Evolutionary conservation across 768 basidiomycete genomes (phyloP).

Genomic region (Lentinula detonsa): DNA sequence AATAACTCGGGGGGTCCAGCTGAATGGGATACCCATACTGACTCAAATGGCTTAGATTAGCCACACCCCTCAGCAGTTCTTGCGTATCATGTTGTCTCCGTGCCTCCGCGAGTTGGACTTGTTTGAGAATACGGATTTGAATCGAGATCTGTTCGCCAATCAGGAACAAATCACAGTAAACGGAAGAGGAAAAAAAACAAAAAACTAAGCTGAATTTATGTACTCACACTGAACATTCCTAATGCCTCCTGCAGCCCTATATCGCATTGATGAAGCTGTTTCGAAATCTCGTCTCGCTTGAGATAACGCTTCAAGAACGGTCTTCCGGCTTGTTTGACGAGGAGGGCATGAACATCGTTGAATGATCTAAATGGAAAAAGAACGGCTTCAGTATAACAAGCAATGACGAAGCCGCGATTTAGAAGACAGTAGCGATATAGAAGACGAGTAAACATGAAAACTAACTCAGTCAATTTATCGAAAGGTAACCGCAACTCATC

Average conservation of each 20-base stretch:
- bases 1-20: neutral
- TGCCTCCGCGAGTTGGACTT: constrained; percentile 36
- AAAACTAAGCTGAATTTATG: constrained; percentile 2
- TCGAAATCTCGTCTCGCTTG: constrained; percentile 61
- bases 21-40: neutral
- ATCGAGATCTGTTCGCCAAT: constrained; percentile 29
- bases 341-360: constrained; percentile 37
- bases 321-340: constrained; percentile 52
- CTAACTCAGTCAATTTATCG: constrained; percentile 42
- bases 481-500: constrained; percentile 48
- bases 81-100: neutral
- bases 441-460: constrained; percentile 1
- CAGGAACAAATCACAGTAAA: neutral
- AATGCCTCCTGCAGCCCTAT: constrained; percentile 48
- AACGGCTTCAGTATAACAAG: neutral
- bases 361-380: constrained; percentile 29
- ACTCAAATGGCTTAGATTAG: neutral
- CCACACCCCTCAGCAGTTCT: neutral
- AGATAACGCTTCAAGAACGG: constrained; percentile 79
- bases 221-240: constrained; percentile 40
- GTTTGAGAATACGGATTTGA: constrained; percentile 49
- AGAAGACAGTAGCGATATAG: neutral
- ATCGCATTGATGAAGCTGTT: constrained; percentile 47
- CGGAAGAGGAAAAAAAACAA: neutral
- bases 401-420: too few species aligned